Conservation (phyloP, 1,284 basidiomycete genomes). For the Cryptococcus hybrid region DNA sequence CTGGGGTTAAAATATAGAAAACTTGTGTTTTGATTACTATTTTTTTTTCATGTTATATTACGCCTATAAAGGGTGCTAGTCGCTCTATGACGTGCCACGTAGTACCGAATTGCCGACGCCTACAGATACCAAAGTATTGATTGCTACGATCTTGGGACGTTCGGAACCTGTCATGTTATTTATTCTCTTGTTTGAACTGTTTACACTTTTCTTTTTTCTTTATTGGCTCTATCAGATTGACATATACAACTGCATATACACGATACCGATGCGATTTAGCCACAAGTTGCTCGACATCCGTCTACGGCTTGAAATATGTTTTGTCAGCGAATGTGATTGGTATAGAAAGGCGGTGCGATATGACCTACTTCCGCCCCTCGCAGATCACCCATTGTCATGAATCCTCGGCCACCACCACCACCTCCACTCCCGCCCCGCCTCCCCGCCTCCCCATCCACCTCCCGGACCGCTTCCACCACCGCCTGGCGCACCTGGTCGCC, state of each 20-base stretch:
- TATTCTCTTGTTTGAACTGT: not conserved
- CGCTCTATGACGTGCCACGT: not conserved
- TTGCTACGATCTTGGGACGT: constrained; percentile 1
- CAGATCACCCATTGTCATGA: constrained; percentile 41
- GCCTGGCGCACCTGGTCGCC: constrained; percentile 2
- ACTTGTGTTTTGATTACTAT: constrained; percentile 1
- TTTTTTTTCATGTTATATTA: constrained; percentile 4
- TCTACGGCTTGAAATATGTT: constrained; percentile 24
- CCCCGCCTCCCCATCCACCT: constrained; percentile 20
- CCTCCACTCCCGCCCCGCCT: constrained; percentile 16
- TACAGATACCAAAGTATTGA: not conserved
- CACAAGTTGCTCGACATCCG: constrained; percentile 37
- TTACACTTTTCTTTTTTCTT: not conserved
- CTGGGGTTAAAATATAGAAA: constrained; percentile 7
- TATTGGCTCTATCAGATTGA: not conserved
- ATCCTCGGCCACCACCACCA: constrained; percentile 29
- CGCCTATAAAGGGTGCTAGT: constrained; percentile 1
- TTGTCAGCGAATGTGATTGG: not conserved
- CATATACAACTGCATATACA: constrained; percentile 1
- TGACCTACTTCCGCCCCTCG: constrained; percentile 36
- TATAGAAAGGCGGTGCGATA: not conserved
- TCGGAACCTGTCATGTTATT: not conserved
- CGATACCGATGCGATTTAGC: constrained; percentile 12
- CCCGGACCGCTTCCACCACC: constrained; percentile 12
- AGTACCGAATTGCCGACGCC: not conserved